These are phyloP conservation scores for Phytophthora multivora DNA, from an alignment of 352 stramenopile species.

Conservation along the genomic window DNA sequence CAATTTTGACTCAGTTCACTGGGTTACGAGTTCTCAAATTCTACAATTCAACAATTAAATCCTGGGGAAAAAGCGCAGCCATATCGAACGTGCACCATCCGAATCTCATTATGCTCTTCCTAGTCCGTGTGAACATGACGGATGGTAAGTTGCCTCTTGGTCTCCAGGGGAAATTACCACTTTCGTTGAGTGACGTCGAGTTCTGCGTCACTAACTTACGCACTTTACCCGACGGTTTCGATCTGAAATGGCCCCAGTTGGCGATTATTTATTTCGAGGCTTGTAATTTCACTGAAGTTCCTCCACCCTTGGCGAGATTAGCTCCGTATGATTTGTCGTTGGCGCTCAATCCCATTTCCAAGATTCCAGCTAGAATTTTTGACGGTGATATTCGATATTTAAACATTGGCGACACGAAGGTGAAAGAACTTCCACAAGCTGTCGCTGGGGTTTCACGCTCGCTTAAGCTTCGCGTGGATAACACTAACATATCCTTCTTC, in stretches of 20 bases:
- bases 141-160: conserved; percentile 34
- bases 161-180: conserved; percentile 35
- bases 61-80: conserved; percentile 28
- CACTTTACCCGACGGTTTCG: conserved; percentile 37
- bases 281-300: conserved; percentile 12
- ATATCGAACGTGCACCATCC: conserved; percentile 29
- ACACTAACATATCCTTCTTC: conserved; percentile 16
- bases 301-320: conserved; percentile 6
- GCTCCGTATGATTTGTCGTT: conserved; percentile 7
- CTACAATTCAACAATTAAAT: conserved; percentile 37
- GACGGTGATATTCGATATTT: conserved; percentile 6
- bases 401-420: conserved; percentile 1
- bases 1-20: conserved; percentile 29
- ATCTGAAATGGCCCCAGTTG: conserved; percentile 29
- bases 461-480: conserved; percentile 8
- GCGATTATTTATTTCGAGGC: conserved; percentile 12
- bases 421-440: neutral
- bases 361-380: conserved; percentile 10
- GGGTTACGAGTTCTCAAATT: conserved; percentile 31
- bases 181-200: conserved; percentile 32
- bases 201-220: conserved; percentile 37
- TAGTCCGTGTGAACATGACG: conserved; percentile 35
- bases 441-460: neutral
- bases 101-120: conserved; percentile 36
- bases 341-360: conserved; percentile 9